Evolutionary conservation across 2,329 filamentous ascomycete genomes (phyloP).

Genomic region (Calonectria pseudoreteaudii): DNA sequence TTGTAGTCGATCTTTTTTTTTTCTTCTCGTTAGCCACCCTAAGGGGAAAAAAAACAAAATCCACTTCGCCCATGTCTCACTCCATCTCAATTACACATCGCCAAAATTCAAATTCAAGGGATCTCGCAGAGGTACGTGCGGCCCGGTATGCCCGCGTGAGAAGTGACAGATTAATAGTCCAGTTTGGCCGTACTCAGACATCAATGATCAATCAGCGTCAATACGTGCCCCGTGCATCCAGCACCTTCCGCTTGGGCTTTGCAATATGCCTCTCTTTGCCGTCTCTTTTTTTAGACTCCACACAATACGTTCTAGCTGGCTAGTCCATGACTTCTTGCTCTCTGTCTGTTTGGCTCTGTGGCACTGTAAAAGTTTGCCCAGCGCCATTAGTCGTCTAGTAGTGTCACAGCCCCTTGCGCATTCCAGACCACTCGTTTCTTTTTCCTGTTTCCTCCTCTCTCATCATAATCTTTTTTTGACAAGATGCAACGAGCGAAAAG

Average conservation of each 20-base stretch:
- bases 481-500: background rate
- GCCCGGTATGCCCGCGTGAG: slow-evolving; percentile 12
- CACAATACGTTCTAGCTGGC: slow-evolving; percentile 1
- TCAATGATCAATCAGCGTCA: background rate
- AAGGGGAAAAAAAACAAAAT: background rate
- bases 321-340: background rate
- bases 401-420: slow-evolving; percentile 14
- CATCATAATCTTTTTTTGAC: slow-evolving; percentile 18
- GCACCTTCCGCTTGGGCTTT: slow-evolving; percentile 5
- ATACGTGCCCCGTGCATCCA: slow-evolving; percentile 6
- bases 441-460: slow-evolving; percentile 19
- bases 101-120: slow-evolving; percentile 2
- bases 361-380: slow-evolving; percentile 9
- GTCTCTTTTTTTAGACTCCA: slow-evolving; percentile 3
- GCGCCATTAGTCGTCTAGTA: slow-evolving; percentile 16
- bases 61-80: slow-evolving; percentile 16
- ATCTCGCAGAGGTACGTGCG: slow-evolving; percentile 9
- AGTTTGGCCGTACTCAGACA: slow-evolving; percentile 11
- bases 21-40: background rate
- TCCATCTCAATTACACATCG: slow-evolving; percentile 6
- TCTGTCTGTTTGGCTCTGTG: background rate
- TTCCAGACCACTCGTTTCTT: slow-evolving; percentile 15
- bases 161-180: slow-evolving; percentile 20
- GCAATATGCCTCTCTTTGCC: background rate
- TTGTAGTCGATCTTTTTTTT: slow-evolving; percentile 9